Base-by-base conservation (phyloP, 805 yeast species). In the Candida hungchunana region DNA sequence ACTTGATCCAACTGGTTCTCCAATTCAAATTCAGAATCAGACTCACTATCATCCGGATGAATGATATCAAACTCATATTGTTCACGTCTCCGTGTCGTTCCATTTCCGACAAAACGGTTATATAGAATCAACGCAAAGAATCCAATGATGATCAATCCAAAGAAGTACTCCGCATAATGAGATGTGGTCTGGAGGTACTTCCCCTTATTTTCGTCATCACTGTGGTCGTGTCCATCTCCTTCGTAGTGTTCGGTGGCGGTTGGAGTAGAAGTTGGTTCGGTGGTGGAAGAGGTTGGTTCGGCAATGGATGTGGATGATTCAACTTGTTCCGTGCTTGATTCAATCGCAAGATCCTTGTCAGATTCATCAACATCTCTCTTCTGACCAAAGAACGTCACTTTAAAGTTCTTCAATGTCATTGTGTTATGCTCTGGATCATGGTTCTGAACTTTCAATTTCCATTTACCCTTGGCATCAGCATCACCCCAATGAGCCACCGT, bases 401-500 rank as follows among this genome's bases (percentile, higher is more conserved):
- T 81, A 94, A 96, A 93, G 50, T 72, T 66, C 29, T 71, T 61
- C 27, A 93, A 67, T 1, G 51, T 61, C 3, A 70, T 58, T 2
- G 55, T 53, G 37, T 65, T 63, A n/a, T n/a, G n/a, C 2, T 51
- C 59, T 7, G 58, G 64, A 14, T 55, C 59, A 25, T 62, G 60
- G 32, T 73, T 71, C n/a, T 57, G 52, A 2, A 89, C 89, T 45
- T 70, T 75, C 14, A 93, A 50, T 24, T 60, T 76, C 98, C 98
- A 93, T 5, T 72, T 76, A 9, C 99, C 99, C 18, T 60, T 60
- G 3, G 89, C 90, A 3, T 55, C 32, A 48, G 82, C 89, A 58
- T 90, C 97, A 26, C 96, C 96, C 97, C 97, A 93, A 58, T 93
- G 97, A 1, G 95, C 97, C n/a, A 93, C 97, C 9, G 90, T 75